These are phyloP conservation scores for Boletus sp. DNA, from an alignment of 768 basidiomycete genomes.

Conservation along the genomic window DNA sequence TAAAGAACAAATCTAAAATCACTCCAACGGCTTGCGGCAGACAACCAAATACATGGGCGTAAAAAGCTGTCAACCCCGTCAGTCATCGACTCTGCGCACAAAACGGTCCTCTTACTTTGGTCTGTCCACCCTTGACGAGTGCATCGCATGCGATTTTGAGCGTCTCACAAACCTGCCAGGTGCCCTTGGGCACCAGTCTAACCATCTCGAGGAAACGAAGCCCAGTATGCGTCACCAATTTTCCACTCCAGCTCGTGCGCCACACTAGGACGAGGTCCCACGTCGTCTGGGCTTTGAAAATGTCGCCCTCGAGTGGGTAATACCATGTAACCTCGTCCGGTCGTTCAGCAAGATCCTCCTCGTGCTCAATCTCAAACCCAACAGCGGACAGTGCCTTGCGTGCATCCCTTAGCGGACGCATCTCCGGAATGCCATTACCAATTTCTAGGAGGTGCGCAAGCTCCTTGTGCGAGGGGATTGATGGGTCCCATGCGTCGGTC, in stretches of 20 bases:
- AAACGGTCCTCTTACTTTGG: slow-evolving; percentile 54
- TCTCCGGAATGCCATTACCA: slow-evolving; percentile 96
- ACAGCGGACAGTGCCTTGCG: slow-evolving; percentile 77
- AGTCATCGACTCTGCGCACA: background rate
- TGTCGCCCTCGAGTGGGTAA: slow-evolving; percentile 94
- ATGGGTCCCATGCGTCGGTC: slow-evolving; percentile 91
- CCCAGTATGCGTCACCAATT: slow-evolving; percentile 76
- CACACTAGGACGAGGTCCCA: slow-evolving; percentile 90
- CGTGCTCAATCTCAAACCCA: slow-evolving; percentile 84
- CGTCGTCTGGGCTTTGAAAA: slow-evolving; percentile 85
- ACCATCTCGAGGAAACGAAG: slow-evolving; percentile 75
- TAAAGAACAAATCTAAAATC: background rate
- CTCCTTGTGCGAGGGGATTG: slow-evolving; percentile 80
- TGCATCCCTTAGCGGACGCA: slow-evolving; percentile 73
- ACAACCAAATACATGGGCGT: slow-evolving; percentile 84
- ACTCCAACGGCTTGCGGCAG: slow-evolving; percentile 45
- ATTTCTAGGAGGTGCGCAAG: slow-evolving; percentile 91
- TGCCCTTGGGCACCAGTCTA: slow-evolving; percentile 87
- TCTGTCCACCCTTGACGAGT: slow-evolving; percentile 80
- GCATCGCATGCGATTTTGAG: slow-evolving; percentile 78
- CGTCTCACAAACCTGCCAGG: slow-evolving; percentile 83
- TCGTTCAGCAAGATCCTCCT: slow-evolving; percentile 92
- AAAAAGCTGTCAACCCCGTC: slow-evolving; percentile 55
- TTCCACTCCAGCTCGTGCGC: slow-evolving; percentile 88
- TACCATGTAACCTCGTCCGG: slow-evolving; percentile 83